Evolutionary conservation across 805 yeast genomes (phyloP), one percentile per base, ranked within the genome.

Genomic region (Hanseniaspora nectarophila): DNA sequence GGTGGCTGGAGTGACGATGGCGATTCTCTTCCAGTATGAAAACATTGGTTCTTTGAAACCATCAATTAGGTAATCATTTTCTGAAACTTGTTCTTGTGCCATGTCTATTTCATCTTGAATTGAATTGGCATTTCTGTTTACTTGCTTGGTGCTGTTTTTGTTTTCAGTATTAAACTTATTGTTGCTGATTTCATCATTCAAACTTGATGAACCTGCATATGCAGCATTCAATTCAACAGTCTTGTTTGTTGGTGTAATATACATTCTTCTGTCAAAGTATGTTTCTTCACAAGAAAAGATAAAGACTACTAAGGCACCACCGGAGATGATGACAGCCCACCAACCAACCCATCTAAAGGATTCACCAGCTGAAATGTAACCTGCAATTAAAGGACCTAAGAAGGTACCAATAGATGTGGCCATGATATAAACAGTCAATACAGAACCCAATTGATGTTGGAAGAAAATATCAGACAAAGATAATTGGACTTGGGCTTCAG

Each of bases 321-420:
- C 88, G 13, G 81, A 78, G 52, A 80, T 73, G 32, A 85, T 82
- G 6, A 76, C 78, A 15, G 78, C 80, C 57, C 73, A 62, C 75
- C 80, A 80, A 32, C 88, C 87, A 10, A 84, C 86, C 94, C 94
- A 85, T 59, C 84, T 71, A 68, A 84, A 85, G 13, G 77, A 73
- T 28, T 74, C 70, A 43, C 73, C 67, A 38, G 76, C 72, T 10
- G 80, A 74, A 56, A 83, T 77, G 59, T 80, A 78, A 13, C 87
- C 88, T 18, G 87, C 89, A 57, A 84, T 73, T 51, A 85, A 67
- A 1, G 95, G 94, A 2, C 92, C 90, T 55, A 85, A 67, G 61
- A 80, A 85, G 2, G 89, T 81, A 51, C 92, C 90, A 12, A 80
- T 75, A 28, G 88, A 79, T 3, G 87, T 80, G 24, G 85, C 80